These are phyloP conservation scores for Coprinopsis cinerea DNA, from an alignment of 768 basidiomycete species.

Conservation along the genomic window DNA sequence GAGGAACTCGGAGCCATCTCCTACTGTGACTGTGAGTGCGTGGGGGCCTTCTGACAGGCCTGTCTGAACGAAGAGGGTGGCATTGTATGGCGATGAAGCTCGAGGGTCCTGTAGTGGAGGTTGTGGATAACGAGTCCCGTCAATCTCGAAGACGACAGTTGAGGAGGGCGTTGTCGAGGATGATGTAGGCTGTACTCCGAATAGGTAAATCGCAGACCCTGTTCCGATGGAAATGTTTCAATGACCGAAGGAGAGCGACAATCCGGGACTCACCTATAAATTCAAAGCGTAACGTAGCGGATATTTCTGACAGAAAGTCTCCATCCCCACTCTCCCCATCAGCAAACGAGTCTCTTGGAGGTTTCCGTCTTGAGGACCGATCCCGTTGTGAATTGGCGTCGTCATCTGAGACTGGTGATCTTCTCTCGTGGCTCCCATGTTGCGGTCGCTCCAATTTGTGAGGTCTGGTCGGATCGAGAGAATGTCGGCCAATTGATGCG, in stretches of 20 bases:
- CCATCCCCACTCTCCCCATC: too few species aligned
- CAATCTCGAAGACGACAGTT: conserved; percentile 36
- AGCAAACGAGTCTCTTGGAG: too few species aligned
- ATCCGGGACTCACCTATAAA: conserved; percentile 33
- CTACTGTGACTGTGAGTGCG: conserved; percentile 36
- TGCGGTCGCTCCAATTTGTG: too few species aligned
- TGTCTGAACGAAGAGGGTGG: conserved; percentile 26
- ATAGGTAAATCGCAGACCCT: conserved; percentile 48
- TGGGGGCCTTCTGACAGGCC: conserved; percentile 35
- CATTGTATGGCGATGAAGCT: conserved; percentile 27
- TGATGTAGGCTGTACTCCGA: conserved; percentile 31
- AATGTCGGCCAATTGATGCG: too few species aligned
- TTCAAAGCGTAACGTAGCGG: conserved; percentile 33
- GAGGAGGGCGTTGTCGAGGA: conserved; percentile 14
- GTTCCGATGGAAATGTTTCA: too few species aligned
- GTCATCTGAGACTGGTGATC: too few species aligned
- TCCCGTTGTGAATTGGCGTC: too few species aligned
- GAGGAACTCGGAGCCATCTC: conserved; percentile 38
- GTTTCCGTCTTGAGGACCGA: too few species aligned
- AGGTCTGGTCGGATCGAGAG: too few species aligned
- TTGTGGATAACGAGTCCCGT: conserved; percentile 27
- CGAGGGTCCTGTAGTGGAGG: conserved; percentile 23
- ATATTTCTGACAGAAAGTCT: too few species aligned
- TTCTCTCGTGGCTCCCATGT: too few species aligned
- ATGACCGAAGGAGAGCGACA: not conserved